Percentiles rank a stretch among this genome's conserved stretches.
These are phyloP conservation scores for Pseudozyma sp. DNA, from an alignment of 1,284 basidiomycete species.

Conservation along the genomic window DNA sequence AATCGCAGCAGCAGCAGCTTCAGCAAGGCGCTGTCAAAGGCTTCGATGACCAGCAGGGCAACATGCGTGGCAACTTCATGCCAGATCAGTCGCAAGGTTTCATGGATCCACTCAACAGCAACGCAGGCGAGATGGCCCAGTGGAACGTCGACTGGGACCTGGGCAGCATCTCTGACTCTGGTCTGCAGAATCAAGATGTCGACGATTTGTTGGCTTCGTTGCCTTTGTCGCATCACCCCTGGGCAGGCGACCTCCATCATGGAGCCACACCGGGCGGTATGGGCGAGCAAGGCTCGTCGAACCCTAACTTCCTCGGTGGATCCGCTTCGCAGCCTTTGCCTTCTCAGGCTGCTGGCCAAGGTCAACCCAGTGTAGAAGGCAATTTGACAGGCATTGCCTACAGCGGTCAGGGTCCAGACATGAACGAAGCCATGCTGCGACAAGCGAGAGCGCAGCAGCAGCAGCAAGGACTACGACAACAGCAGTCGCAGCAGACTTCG, in stretches of 20 bases:
- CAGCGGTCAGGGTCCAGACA: slow-evolving; percentile 1
- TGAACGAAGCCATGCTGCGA: slow-evolving; percentile 22
- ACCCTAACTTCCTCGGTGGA: slow-evolving; percentile 1
- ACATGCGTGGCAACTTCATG: slow-evolving; percentile 14
- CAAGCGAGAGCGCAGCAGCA: slow-evolving; percentile 12
- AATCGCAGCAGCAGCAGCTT: slow-evolving; percentile 21
- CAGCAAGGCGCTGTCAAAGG: slow-evolving; percentile 13
- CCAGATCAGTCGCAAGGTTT: slow-evolving; percentile 29
- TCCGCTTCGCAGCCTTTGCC: slow-evolving; percentile 5
- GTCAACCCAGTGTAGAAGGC: background rate
- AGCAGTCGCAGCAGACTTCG: background rate
- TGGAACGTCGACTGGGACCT: slow-evolving; percentile 51
- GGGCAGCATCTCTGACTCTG: slow-evolving; percentile 32
- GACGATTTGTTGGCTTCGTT: slow-evolving; percentile 37
- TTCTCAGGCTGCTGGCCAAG: background rate
- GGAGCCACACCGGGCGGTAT: slow-evolving; percentile 10
- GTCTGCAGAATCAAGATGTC: slow-evolving; percentile 25
- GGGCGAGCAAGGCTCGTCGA: background rate
- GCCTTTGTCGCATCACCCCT: slow-evolving; percentile 51
- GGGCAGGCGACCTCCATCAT: slow-evolving; percentile 53
- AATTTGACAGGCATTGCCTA: slow-evolving; percentile 4
- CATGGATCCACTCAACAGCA: slow-evolving; percentile 28
- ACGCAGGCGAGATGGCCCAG: slow-evolving; percentile 10
- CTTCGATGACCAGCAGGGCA: slow-evolving; percentile 6
- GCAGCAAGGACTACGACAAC: slow-evolving; percentile 17